A percentile compares a stretch with the other conserved stretches of the same genome.
These are phyloP conservation scores for Trichoderma koningiopsis DNA, from an alignment of 2,329 filamentous ascomycete genomes.

Conservation along the genomic window DNA sequence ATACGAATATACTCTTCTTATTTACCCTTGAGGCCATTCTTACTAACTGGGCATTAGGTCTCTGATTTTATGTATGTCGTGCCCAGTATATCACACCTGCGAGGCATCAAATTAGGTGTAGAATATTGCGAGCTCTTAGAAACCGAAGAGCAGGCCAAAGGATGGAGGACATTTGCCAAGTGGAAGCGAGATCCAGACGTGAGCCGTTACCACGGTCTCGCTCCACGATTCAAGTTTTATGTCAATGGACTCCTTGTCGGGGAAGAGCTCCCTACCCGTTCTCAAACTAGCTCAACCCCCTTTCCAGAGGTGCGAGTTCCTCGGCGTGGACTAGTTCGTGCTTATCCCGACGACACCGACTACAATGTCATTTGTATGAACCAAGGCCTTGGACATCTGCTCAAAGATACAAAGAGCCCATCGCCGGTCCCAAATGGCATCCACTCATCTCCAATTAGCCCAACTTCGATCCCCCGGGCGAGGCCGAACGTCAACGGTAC, in stretches of 20 bases:
- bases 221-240: conserved; percentile 61
- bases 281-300: conserved; percentile 54
- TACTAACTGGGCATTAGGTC: conserved; percentile 43
- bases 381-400: conserved; percentile 58
- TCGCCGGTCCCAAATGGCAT: conserved; percentile 49
- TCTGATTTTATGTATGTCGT: conserved; percentile 64
- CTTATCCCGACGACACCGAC: conserved; percentile 59
- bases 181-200: conserved; percentile 63
- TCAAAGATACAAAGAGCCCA: conserved; percentile 50
- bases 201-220: conserved; percentile 54
- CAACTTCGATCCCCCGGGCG: conserved; percentile 35
- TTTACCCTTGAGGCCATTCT: background rate
- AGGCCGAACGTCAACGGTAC: conserved; percentile 39
- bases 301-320: conserved; percentile 59
- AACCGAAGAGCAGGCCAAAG: conserved; percentile 48
- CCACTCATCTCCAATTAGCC: conserved; percentile 50
- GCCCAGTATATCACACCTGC: conserved; percentile 60
- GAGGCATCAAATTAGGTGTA: conserved; percentile 56
- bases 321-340: conserved; percentile 55
- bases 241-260: conserved; percentile 56
- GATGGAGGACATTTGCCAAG: conserved; percentile 50
- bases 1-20: background rate
- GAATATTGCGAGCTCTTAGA: conserved; percentile 63
- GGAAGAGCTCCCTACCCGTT: conserved; percentile 52
- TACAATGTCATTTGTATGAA: conserved; percentile 58